Conservation (phyloP, 352 stramenopile genomes). For the Peronosclerospora sorghi region DNA sequence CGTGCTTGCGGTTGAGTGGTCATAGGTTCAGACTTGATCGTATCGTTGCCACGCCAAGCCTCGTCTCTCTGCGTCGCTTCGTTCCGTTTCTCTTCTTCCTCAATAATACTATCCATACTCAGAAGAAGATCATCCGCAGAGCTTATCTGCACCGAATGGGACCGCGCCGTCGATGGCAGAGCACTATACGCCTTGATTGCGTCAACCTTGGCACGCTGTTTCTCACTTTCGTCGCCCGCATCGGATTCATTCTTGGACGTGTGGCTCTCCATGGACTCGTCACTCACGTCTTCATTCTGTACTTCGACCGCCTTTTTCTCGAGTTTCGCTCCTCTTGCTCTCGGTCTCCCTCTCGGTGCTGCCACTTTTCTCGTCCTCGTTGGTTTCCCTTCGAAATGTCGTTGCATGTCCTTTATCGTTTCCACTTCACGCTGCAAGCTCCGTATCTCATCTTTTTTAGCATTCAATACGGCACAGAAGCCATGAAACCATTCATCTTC, state of each 20-base stretch:
- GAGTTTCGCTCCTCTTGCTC: slow-evolving; percentile 29
- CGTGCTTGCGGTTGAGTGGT: background rate
- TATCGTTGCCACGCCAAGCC: background rate
- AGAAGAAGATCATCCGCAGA: slow-evolving; percentile 30
- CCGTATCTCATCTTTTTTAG: slow-evolving; percentile 53
- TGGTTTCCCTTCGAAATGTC: background rate
- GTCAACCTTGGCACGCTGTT: slow-evolving; percentile 18
- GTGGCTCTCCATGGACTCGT: slow-evolving; percentile 10
- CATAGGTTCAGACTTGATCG: background rate
- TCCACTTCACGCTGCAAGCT: slow-evolving; percentile 26
- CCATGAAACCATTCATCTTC: slow-evolving; percentile 33
- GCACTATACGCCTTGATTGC: too few relatives aligned
- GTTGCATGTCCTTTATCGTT: slow-evolving; percentile 2
- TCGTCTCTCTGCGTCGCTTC: slow-evolving; percentile 2
- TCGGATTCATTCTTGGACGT: slow-evolving; percentile 7
- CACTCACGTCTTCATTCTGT: background rate
- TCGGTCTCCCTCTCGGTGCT: slow-evolving; percentile 1
- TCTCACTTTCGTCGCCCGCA: slow-evolving; percentile 3
- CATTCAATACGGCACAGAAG: slow-evolving; percentile 43
- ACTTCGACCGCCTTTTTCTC: slow-evolving; percentile 10
- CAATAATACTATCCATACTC: slow-evolving; percentile 35
- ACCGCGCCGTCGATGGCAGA: slow-evolving; percentile 12
- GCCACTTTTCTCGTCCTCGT: slow-evolving; percentile 4
- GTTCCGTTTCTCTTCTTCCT: slow-evolving; percentile 9
- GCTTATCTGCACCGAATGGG: slow-evolving; percentile 23